Conservation (phyloP, 2,329 filamentous ascomycete species). For the Paracamarosporium sp. region DNA sequence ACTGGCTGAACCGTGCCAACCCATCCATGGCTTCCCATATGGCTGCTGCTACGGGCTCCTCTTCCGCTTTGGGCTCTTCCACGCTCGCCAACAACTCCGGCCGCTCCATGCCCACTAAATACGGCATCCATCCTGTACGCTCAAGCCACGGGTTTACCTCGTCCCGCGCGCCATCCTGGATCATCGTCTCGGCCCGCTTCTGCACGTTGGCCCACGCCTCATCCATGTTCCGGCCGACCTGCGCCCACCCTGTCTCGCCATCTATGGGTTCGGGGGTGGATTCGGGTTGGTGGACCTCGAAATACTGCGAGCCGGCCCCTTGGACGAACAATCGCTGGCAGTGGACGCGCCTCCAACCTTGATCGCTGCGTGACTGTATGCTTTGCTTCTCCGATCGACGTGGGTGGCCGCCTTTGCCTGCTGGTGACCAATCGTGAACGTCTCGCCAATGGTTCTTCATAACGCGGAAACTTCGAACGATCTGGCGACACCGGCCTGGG, state of each 20-base stretch:
- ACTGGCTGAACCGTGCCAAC: constrained; percentile 20
- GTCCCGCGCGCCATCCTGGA: constrained; percentile 15
- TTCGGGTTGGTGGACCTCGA: constrained; percentile 12
- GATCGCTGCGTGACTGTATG: not conserved
- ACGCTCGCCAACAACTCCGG: constrained; percentile 18
- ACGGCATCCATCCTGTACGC: constrained; percentile 16
- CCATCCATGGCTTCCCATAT: constrained; percentile 22
- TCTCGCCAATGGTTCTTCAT: constrained; percentile 10
- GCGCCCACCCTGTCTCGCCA: constrained; percentile 12
- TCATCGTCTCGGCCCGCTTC: constrained; percentile 12
- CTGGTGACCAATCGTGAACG: constrained; percentile 5
- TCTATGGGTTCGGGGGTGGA: constrained; percentile 4
- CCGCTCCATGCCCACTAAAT: constrained; percentile 21
- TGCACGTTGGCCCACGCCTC: constrained; percentile 15
- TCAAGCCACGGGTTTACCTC: constrained; percentile 20
- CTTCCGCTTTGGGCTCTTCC: constrained; percentile 15
- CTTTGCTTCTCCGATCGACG: constrained; percentile 7
- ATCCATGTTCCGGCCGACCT: constrained; percentile 9
- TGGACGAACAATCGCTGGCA: constrained; percentile 12
- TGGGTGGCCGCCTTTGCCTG: constrained; percentile 8
- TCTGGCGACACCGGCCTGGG: constrained; percentile 3
- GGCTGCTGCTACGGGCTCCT: constrained; percentile 15
- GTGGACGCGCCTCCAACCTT: constrained; percentile 8
- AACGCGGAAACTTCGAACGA: not conserved
- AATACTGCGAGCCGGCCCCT: constrained; percentile 14